phyloP scores from a whole-genome alignment of 176 grass and related monocot species.

The Phoenix dactylifera region DNA sequence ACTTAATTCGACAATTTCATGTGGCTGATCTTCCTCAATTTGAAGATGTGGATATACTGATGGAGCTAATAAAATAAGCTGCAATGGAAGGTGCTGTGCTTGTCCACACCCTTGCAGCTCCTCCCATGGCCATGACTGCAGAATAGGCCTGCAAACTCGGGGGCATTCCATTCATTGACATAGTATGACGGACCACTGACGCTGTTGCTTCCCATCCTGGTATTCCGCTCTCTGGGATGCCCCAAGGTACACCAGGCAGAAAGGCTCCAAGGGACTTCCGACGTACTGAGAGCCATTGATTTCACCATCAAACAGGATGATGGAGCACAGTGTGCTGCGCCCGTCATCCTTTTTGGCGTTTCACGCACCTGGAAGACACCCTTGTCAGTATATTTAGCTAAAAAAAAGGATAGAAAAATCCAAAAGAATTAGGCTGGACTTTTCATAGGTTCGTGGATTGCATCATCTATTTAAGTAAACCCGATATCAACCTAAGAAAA shows the following conservation, averaged over 20 bases:
- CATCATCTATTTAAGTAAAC: too few species aligned
- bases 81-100: conserved; percentile 74
- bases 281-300: conserved; percentile 73
- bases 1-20: conserved; percentile 14
- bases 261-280: conserved; percentile 50
- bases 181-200: conserved; percentile 66
- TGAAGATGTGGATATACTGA: conserved; percentile 43
- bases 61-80: conserved; percentile 89
- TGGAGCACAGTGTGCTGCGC: conserved; percentile 53
- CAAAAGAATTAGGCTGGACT: too few species aligned
- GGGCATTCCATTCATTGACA: conserved; percentile 52
- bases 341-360: conserved; percentile 81
- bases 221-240: conserved; percentile 80
- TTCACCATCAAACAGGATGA: conserved; percentile 99
- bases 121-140: conserved; percentile 57
- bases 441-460: too few species aligned
- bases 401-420: conserved; percentile 21
- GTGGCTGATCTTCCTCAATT: conserved; percentile 34
- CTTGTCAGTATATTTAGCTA: conserved; percentile 74
- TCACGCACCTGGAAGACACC: conserved; percentile 88
- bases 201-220: conserved; percentile 78
- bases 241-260: conserved; percentile 55
- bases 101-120: conserved; percentile 76
- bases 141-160: conserved; percentile 73
- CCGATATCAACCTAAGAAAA: too few species aligned